Evolutionary conservation across 495 filamentous ascomycete species (phyloP).

Genomic region (Annulohypoxylon maeteangense): DNA sequence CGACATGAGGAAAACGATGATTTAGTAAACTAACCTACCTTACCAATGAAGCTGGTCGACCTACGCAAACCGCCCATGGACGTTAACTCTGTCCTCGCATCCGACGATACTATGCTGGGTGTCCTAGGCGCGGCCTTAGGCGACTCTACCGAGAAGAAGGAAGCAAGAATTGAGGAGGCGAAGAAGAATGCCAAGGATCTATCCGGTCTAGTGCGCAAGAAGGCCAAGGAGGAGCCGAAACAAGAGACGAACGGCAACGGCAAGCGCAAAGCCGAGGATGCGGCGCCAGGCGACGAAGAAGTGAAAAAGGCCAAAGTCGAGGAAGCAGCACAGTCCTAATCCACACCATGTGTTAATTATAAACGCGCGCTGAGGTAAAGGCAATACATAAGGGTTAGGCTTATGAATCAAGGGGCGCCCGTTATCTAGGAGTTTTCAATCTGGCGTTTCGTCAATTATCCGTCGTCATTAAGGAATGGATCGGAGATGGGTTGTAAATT

Average conservation of each 20-base stretch:
- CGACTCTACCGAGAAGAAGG: conserved; percentile 68
- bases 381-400: neutral
- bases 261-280: conserved; percentile 62
- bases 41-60: conserved; percentile 71
- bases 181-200: conserved; percentile 85
- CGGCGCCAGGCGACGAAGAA: conserved; percentile 49
- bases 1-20: conserved; percentile 19
- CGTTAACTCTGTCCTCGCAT: conserved; percentile 63
- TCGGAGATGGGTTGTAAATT: conserved; percentile 13
- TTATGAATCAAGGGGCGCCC: neutral
- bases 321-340: conserved; percentile 20
- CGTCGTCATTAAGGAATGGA: neutral
- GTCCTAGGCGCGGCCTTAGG: conserved; percentile 79
- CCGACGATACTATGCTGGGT: conserved; percentile 64
- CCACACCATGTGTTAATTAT: neutral
- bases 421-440: neutral
- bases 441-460: neutral
- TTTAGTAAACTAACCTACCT: conserved; percentile 35
- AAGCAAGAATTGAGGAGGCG: conserved; percentile 77
- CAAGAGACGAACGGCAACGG: conserved; percentile 49
- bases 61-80: conserved; percentile 77
- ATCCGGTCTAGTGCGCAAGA: conserved; percentile 84
- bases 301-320: conserved; percentile 54
- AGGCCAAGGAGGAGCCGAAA: conserved; percentile 61
- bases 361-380: neutral